Evolutionary conservation across 2,329 filamentous ascomycete species (phyloP).

Genomic region (Tricladium varicosporioides): DNA sequence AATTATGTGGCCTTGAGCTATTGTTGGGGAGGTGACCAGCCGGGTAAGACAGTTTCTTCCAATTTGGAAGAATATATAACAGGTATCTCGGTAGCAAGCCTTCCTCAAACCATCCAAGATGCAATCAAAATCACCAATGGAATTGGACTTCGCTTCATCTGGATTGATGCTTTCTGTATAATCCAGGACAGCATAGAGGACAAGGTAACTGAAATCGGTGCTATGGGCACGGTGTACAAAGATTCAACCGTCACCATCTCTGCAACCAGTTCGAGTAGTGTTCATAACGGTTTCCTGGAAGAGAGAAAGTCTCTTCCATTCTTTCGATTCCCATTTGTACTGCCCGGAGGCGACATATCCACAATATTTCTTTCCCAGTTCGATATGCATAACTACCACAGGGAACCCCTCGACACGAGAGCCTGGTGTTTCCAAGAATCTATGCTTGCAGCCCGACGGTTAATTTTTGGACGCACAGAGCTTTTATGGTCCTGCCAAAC

Average conservation of each 20-base stretch:
- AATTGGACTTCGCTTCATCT: background rate
- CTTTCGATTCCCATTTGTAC: background rate
- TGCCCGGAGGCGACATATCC: background rate
- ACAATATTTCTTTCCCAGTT: background rate
- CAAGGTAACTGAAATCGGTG: background rate
- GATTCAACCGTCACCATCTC: conserved; percentile 1
- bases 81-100: background rate
- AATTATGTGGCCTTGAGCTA: background rate
- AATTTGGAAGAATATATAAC: background rate
- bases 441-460: background rate
- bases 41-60: background rate
- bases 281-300: background rate
- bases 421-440: background rate
- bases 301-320: background rate
- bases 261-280: background rate
- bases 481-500: background rate
- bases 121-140: background rate
- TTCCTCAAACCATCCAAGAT: background rate
- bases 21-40: background rate
- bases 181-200: conserved; percentile 4
- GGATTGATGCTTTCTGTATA: conserved; percentile 19
- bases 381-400: background rate
- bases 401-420: background rate
- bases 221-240: conserved; percentile 5
- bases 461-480: background rate